phyloP scores from a whole-genome alignment of 164 flowering plant species.

The Platanus orientalis region DNA sequence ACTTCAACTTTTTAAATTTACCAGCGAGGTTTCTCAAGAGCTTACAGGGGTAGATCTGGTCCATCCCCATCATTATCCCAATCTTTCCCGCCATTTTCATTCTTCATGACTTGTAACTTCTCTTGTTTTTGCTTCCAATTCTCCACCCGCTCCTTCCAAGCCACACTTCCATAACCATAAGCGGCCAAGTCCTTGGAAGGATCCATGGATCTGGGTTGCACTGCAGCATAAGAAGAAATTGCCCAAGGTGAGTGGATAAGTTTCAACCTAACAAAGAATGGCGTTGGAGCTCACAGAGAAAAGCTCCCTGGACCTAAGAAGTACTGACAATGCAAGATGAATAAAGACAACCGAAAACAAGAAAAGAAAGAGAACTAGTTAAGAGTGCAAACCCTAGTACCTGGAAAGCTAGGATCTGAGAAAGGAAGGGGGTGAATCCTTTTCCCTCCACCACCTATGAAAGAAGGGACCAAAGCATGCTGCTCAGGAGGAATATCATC shows the following conservation, averaged over 20 bases:
- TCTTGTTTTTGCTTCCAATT: too few relatives aligned
- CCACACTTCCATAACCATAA: too few relatives aligned
- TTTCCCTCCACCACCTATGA: constrained; percentile 43
- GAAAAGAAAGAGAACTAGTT: not conserved
- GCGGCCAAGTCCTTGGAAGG: constrained; percentile 48
- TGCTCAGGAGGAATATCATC: constrained; percentile 55
- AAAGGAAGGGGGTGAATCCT: constrained; percentile 52
- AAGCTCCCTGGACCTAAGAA: too few relatives aligned
- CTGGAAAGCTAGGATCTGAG: constrained; percentile 41
- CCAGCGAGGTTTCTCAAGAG: not conserved
- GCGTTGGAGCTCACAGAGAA: too few relatives aligned
- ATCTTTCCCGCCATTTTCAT: too few relatives aligned
- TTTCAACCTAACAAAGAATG: not conserved
- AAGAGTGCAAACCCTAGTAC: constrained; percentile 12
- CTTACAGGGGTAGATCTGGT: too few relatives aligned
- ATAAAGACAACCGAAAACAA: not conserved
- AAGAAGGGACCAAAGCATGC: constrained; percentile 50
- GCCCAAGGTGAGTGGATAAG: not conserved
- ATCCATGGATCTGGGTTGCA: constrained; percentile 65
- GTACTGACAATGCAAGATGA: too few relatives aligned
- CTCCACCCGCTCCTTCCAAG: too few relatives aligned
- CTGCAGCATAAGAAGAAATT: constrained; percentile 25
- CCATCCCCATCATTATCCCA: too few relatives aligned
- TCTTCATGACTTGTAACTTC: too few relatives aligned
- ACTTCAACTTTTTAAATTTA: not conserved